Conservation (phyloP, 306 rosid genomes). For the Senna siamea region DNA sequence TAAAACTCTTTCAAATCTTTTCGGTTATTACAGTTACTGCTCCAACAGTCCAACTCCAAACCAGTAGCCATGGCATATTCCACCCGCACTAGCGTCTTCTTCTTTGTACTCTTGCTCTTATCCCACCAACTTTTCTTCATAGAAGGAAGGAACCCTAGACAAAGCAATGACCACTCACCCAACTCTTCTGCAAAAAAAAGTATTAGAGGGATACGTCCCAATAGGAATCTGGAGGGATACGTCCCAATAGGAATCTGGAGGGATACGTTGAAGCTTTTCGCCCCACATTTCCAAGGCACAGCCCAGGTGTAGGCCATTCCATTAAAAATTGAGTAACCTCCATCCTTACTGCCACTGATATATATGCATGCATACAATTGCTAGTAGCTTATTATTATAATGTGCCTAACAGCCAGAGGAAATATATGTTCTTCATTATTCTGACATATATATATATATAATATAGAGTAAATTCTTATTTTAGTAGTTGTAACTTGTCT, state of each 20-base stretch:
- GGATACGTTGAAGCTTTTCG: conserved; percentile 65
- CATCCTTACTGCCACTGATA: too few relatives aligned
- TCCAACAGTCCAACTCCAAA: too few relatives aligned
- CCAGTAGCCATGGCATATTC: conserved; percentile 57
- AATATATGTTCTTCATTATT: too few relatives aligned
- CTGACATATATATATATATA: too few relatives aligned
- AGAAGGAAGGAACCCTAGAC: conserved; percentile 59
- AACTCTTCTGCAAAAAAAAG: conserved; percentile 25
- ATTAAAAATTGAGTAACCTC: conserved; percentile 41
- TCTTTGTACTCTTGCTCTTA: conserved; percentile 52
- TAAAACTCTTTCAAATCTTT: too few relatives aligned
- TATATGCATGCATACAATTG: conserved; percentile 18
- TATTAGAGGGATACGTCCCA: too few relatives aligned
- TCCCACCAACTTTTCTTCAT: conserved; percentile 46
- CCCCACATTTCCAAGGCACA: conserved; percentile 73
- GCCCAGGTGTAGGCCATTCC: conserved; percentile 86
- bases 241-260: conserved; percentile 14
- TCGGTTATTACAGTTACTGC: too few relatives aligned
- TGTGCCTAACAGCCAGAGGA: not conserved
- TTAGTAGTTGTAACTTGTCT: too few relatives aligned
- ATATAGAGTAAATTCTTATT: too few relatives aligned
- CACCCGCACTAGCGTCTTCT: conserved; percentile 40
- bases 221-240: too few relatives aligned
- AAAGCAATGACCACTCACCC: conserved; percentile 26
- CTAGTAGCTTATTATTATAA: not conserved